Evolutionary conservation across 768 basidiomycete genomes (phyloP).

Genomic region (Terana coerulea): DNA sequence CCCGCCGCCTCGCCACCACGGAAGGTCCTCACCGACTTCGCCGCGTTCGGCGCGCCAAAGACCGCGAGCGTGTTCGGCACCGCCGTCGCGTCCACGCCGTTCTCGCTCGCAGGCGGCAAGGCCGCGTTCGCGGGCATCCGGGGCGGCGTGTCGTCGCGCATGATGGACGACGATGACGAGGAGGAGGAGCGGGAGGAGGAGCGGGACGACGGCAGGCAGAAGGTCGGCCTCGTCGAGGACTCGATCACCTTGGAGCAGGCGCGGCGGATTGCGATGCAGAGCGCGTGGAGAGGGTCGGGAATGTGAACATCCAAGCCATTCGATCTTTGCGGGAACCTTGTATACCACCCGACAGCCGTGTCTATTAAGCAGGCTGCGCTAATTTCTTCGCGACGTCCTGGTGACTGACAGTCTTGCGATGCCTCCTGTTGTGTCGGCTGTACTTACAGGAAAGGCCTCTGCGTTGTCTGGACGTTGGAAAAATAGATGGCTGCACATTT

Average conservation of each 20-base stretch:
- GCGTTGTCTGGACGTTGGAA: no score
- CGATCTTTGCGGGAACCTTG: slow-evolving; percentile 9
- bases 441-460: no score
- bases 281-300: slow-evolving; percentile 76
- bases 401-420: slow-evolving; percentile 10
- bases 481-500: no score
- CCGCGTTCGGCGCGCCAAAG: slow-evolving; percentile 75
- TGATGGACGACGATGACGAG: slow-evolving; percentile 31
- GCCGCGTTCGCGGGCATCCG: slow-evolving; percentile 84
- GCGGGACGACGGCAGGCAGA: slow-evolving; percentile 56
- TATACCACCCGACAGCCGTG: slow-evolving; percentile 11
- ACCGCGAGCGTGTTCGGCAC: slow-evolving; percentile 80
- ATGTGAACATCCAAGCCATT: slow-evolving; percentile 35
- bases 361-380: slow-evolving; percentile 4
- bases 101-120: slow-evolving; percentile 74
- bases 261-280: slow-evolving; percentile 83
- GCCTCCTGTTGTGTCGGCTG: no score
- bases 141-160: slow-evolving; percentile 26
- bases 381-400: slow-evolving; percentile 10
- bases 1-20: slow-evolving; percentile 66
- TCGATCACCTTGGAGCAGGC: slow-evolving; percentile 94
- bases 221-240: slow-evolving; percentile 74
- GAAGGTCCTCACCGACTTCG: slow-evolving; percentile 87
- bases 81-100: slow-evolving; percentile 75
- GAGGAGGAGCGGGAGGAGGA: slow-evolving; percentile 78